Percentiles rank a stretch among this genome's conserved stretches.
Conservation (phyloP, 129 eudicot species). For the Saposhnikovia divaricata region DNA sequence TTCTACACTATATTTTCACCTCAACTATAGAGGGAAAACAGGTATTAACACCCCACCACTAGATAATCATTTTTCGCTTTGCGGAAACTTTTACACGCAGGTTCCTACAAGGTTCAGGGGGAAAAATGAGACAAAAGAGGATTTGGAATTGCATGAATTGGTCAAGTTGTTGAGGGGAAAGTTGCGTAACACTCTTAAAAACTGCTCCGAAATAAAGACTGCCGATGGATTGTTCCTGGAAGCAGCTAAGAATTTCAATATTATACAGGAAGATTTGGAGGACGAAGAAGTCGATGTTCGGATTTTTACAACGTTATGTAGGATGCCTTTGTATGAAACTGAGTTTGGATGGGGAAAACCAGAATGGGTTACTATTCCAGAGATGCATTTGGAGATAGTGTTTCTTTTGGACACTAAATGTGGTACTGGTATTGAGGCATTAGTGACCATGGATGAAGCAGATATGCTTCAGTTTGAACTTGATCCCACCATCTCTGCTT, state of each 20-base stretch:
- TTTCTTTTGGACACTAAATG: slow-evolving; percentile 9
- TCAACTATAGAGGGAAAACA: slow-evolving; percentile 2
- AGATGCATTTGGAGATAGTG: background rate
- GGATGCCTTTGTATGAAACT: slow-evolving; percentile 18
- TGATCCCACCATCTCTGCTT: background rate
- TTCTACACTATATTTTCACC: slow-evolving; percentile 1
- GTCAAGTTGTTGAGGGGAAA: background rate
- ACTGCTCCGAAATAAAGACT: background rate
- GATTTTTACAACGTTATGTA: background rate
- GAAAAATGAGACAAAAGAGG: background rate
- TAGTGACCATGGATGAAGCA: background rate
- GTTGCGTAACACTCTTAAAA: background rate
- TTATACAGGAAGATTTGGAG: background rate
- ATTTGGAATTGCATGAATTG: background rate
- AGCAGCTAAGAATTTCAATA: background rate
- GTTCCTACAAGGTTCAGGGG: slow-evolving; percentile 1
- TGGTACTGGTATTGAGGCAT: background rate
- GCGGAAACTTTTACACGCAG: slow-evolving; percentile 7
- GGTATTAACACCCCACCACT: background rate
- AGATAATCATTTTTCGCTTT: background rate
- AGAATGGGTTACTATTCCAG: background rate
- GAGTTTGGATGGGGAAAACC: slow-evolving; percentile 35
- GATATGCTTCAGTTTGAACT: background rate
- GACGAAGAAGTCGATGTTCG: background rate
- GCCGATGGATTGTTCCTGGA: background rate